phyloP scores from a whole-genome alignment of 352 stramenopile genomes.

The Globisporangium cystogenes region DNA sequence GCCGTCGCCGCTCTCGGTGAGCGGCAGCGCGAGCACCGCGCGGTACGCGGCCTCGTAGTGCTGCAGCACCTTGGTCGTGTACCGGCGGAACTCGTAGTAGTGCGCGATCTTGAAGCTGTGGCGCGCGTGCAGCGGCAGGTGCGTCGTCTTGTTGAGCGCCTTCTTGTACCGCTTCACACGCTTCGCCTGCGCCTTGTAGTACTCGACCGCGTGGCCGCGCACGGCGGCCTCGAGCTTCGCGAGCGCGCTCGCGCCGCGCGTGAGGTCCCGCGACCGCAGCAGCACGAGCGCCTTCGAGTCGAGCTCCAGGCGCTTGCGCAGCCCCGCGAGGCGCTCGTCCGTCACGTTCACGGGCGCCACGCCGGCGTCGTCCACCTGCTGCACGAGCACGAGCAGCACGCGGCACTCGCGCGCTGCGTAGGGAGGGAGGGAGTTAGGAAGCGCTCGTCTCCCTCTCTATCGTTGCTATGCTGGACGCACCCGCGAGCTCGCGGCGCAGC shows the following conservation, averaged over 20 bases:
- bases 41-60: slow-evolving; percentile 84
- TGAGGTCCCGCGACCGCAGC: slow-evolving; percentile 59
- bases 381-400: slow-evolving; percentile 73
- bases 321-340: slow-evolving; percentile 65
- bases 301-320: slow-evolving; percentile 63
- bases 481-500: slow-evolving; percentile 49
- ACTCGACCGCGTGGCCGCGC: slow-evolving; percentile 76
- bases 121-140: slow-evolving; percentile 55
- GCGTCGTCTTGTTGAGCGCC: slow-evolving; percentile 52
- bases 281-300: slow-evolving; percentile 73
- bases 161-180: slow-evolving; percentile 88
- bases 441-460: neutral
- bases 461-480: neutral
- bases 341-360: slow-evolving; percentile 53
- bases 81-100: slow-evolving; percentile 85
- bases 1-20: slow-evolving; percentile 36
- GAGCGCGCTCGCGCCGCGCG: slow-evolving; percentile 46
- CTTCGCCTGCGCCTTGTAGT: slow-evolving; percentile 87
- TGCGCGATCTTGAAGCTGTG: slow-evolving; percentile 88
- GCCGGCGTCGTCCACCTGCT: slow-evolving; percentile 70
- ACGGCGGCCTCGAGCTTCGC: slow-evolving; percentile 71
- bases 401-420: slow-evolving; percentile 56
- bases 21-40: slow-evolving; percentile 44
- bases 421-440: too few species aligned
- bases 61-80: slow-evolving; percentile 82